A percentile compares a stretch with the other conserved stretches of the same genome.
phyloP scores from a whole-genome alignment of 306 rosid species.

The Fagus crenata region DNA sequence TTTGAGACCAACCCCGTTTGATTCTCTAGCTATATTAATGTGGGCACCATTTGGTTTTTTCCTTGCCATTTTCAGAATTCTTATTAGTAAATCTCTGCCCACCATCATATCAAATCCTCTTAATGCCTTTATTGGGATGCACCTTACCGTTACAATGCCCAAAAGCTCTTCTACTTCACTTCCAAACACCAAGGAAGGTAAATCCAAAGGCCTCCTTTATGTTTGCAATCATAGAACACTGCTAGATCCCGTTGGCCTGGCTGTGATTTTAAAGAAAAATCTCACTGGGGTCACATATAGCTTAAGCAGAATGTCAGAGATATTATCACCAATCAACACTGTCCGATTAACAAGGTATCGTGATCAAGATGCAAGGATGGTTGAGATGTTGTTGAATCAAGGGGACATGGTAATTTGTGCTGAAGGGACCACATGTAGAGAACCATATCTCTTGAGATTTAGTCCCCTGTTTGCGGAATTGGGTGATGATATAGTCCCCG shows the following conservation, averaged over 20 bases:
- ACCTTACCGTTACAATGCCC: constrained; percentile 38
- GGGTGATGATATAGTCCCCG: constrained; percentile 50
- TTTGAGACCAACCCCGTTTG: constrained; percentile 44
- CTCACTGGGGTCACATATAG: constrained; percentile 71
- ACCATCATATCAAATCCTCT: constrained; percentile 47
- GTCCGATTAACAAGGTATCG: constrained; percentile 65
- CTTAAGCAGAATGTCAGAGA: constrained; percentile 71
- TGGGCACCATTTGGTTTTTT: constrained; percentile 59
- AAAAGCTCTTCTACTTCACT: not conserved
- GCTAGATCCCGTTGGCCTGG: constrained; percentile 63
- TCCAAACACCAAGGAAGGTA: not conserved
- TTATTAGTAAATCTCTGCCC: constrained; percentile 42
- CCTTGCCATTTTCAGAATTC: constrained; percentile 46
- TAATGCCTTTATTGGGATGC: constrained; percentile 38
- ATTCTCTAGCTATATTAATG: constrained; percentile 43
- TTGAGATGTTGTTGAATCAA: constrained; percentile 39
- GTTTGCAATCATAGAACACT: constrained; percentile 83
- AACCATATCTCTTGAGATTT: constrained; percentile 73
- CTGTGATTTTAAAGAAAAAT: constrained; percentile 39
- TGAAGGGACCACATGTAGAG: constrained; percentile 91
- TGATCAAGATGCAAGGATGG: constrained; percentile 44
- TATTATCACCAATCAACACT: constrained; percentile 69
- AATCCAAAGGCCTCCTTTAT: constrained; percentile 43
- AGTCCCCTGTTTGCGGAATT: constrained; percentile 78
- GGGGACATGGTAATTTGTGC: constrained; percentile 82